phyloP scores from a whole-genome alignment of 306 rosid genomes.

The Vigna radiata region DNA sequence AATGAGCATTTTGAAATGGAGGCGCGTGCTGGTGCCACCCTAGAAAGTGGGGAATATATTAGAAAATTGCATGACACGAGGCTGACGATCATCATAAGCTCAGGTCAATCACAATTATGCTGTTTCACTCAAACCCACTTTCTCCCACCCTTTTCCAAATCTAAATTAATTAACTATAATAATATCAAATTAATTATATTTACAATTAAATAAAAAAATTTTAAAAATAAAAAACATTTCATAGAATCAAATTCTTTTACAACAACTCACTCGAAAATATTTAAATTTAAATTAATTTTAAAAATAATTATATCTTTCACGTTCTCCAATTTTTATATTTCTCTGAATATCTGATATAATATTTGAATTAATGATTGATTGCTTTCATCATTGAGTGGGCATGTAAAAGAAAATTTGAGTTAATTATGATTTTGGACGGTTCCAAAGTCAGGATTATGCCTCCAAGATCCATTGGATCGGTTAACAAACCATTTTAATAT shows the following conservation, averaged over 20 bases:
- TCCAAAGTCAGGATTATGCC: slow-evolving; percentile 48
- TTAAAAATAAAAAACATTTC: no score
- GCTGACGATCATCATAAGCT: slow-evolving; percentile 43
- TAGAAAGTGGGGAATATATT: slow-evolving; percentile 36
- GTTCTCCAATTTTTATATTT: no score
- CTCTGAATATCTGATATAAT: no score
- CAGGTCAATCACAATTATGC: slow-evolving; percentile 52
- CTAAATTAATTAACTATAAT: not conserved
- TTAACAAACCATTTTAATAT: slow-evolving; percentile 51
- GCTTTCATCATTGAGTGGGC: slow-evolving; percentile 4
- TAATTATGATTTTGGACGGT: slow-evolving; percentile 54
- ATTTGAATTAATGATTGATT: not conserved
- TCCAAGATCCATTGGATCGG: slow-evolving; percentile 42
- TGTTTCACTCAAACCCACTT: slow-evolving; percentile 41
- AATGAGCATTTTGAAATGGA: not conserved
- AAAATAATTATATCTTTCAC: no score
- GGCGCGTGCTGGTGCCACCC: slow-evolving; percentile 45
- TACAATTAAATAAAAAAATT: no score
- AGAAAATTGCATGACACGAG: slow-evolving; percentile 47
- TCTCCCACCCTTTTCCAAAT: slow-evolving; percentile 58
- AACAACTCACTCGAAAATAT: no score
- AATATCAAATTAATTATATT: no score
- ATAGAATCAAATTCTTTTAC: no score
- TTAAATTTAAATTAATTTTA: no score
- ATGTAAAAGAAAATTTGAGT: not conserved